Base-by-base conservation (phyloP, 192 early-diverging fungal species). In the Podila verticillata region DNA sequence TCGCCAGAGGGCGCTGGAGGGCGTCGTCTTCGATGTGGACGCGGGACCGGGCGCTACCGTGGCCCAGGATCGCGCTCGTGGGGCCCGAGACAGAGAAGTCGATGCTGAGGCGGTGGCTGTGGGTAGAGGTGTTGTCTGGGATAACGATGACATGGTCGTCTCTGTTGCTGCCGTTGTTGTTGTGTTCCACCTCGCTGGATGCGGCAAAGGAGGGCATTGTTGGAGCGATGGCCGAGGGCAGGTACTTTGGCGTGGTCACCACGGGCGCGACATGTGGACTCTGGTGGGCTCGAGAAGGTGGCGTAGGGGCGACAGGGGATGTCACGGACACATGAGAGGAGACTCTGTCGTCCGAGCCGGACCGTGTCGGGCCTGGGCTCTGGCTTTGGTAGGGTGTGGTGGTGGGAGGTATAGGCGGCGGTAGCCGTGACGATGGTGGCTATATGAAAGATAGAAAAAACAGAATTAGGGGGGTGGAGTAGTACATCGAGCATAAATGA, bases 331-430 rank as follows among this genome's bases (percentile, higher is more conserved):
- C 20, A n/a, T n/a, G 22, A n/a, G 61, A 32, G 5, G 32, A 34
- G 15, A 22, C 29, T 66, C 49, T 65, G 12, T 20, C 24, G 22
- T 65, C n/a, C n/a, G 61, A 10, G 9, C 36, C 49, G 5, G 51
- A 22, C 10, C 62, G 34, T 7, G 65, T 24, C 9, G 49, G 31
- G 12, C 29, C 61, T 29, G 61, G 54, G 20, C 28, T 57, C 2
- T 61, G 63, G 15, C 73, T 39, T 7, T 68, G 69, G 19, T 72
- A 82, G 17, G 61, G 60, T 15, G 72, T 82, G 20, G 72, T 82
- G 0, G 72, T 74, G 8, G 63, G 51, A 8, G 81, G 73, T 3
- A 63, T 26, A 17, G 73, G 64, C 1, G 63, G 68, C 7, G 61
- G 19, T 5, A 64, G 51, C 32, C 56, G 36, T 7, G 17, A 44